Conservation (phyloP, 345 rosid species). For the Leavenworthia alabamica region DNA sequence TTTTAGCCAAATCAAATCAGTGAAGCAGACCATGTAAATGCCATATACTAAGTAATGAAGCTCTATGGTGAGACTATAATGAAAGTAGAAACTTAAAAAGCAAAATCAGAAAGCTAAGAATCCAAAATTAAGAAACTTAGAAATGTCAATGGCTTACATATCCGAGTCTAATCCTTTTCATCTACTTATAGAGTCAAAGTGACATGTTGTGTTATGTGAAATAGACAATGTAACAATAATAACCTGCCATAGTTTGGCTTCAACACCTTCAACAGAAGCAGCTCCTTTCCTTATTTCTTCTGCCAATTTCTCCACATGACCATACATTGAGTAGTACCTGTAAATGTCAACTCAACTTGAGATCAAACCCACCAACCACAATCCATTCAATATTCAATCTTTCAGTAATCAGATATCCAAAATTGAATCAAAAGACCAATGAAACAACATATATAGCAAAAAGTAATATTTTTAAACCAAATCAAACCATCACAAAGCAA, state of each 20-base stretch:
- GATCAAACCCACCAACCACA: not conserved
- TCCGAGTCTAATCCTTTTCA: not conserved
- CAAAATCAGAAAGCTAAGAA: not conserved
- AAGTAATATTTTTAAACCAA: not conserved
- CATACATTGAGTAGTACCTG: slow-evolving; percentile 97
- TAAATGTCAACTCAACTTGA: slow-evolving; percentile 9
- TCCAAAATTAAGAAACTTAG: not conserved
- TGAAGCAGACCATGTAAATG: not conserved
- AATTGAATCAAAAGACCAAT: not conserved
- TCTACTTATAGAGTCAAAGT: not conserved
- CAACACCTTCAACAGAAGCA: slow-evolving; percentile 93
- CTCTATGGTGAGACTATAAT: not conserved
- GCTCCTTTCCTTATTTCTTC: slow-evolving; percentile 91
- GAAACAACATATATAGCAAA: not conserved
- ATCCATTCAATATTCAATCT: not conserved
- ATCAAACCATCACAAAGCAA: not conserved
- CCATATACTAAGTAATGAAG: not conserved
- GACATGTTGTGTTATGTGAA: not conserved
- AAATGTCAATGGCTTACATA: not conserved
- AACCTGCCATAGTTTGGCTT: slow-evolving; percentile 93
- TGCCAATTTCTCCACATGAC: slow-evolving; percentile 87
- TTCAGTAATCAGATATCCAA: not conserved
- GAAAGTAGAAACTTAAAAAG: not conserved
- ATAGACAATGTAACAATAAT: slow-evolving; percentile 14
- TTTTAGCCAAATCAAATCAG: not conserved